phyloP scores from a whole-genome alignment of 768 basidiomycete species.

The Tulasnella sp. region DNA sequence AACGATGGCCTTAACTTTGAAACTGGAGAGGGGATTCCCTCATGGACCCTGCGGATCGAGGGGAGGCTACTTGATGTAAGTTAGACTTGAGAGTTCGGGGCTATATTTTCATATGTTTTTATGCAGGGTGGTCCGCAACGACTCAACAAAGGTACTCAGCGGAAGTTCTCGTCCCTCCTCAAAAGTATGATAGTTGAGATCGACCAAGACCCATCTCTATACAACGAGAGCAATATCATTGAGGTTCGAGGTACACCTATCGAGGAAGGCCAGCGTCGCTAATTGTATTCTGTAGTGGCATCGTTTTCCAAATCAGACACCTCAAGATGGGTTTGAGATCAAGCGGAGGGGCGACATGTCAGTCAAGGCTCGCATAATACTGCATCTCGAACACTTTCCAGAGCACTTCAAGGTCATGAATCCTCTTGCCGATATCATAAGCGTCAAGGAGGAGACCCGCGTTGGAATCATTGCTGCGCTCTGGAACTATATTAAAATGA shows the following conservation, averaged over 20 bases:
- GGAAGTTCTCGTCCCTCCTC: constrained; percentile 83
- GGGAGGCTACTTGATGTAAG: constrained; percentile 64
- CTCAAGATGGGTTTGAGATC: constrained; percentile 83
- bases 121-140: constrained; percentile 34
- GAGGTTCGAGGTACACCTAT: constrained; percentile 54
- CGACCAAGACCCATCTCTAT: constrained; percentile 72
- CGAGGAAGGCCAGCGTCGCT: constrained; percentile 39
- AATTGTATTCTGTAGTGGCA: constrained; percentile 44
- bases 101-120: constrained; percentile 29
- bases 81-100: background rate
- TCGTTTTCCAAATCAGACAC: constrained; percentile 41
- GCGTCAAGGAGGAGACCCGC: constrained; percentile 80
- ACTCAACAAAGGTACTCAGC: constrained; percentile 60
- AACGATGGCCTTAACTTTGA: constrained; percentile 57
- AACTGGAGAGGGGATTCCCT: constrained; percentile 83
- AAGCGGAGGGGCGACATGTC: constrained; percentile 73
- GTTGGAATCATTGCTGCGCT: constrained; percentile 74
- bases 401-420: constrained; percentile 72
- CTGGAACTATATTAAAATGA: constrained; percentile 89
- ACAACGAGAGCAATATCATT: constrained; percentile 81
- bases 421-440: constrained; percentile 60
- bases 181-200: constrained; percentile 82
- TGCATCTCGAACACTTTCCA: constrained; percentile 82
- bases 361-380: constrained; percentile 74
- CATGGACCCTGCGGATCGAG: constrained; percentile 84